phyloP scores from a whole-genome alignment of 208 protist species.

The Crithidia sp. region DNA sequence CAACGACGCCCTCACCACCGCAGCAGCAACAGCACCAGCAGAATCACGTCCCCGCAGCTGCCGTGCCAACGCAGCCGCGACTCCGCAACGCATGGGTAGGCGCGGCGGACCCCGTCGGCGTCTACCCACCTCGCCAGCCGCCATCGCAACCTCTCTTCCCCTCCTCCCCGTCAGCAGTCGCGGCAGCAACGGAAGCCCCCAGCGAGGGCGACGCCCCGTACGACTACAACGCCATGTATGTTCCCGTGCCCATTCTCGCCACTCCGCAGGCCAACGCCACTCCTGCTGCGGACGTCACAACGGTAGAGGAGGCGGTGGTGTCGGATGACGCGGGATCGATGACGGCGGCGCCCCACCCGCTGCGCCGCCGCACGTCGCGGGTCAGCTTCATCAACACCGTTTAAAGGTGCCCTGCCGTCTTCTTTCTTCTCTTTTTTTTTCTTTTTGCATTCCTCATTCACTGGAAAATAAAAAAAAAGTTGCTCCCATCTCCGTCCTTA shows the following conservation, averaged over 20 bases:
- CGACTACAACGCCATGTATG: not conserved
- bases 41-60: not conserved
- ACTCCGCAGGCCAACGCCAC: not conserved
- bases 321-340: not conserved
- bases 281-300: not conserved
- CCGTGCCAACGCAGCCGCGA: not conserved
- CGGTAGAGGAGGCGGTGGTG: not conserved
- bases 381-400: not conserved
- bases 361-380: not conserved
- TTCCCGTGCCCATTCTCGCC: not conserved
- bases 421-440: not conserved
- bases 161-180: not conserved
- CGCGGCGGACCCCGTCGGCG: not conserved
- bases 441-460: not conserved
- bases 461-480: no score
- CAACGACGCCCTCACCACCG: not conserved
- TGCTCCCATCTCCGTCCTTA: no score
- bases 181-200: not conserved
- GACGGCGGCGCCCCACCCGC: not conserved
- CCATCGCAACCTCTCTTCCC: slow-evolving; percentile 1
- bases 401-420: not conserved
- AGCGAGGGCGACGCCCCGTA: not conserved
- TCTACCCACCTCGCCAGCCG: not conserved
- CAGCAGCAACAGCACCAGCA: not conserved
- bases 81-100: not conserved